Evolutionary conservation across 208 protist genomes (phyloP).

Genomic region (Crithidia brevicula): DNA sequence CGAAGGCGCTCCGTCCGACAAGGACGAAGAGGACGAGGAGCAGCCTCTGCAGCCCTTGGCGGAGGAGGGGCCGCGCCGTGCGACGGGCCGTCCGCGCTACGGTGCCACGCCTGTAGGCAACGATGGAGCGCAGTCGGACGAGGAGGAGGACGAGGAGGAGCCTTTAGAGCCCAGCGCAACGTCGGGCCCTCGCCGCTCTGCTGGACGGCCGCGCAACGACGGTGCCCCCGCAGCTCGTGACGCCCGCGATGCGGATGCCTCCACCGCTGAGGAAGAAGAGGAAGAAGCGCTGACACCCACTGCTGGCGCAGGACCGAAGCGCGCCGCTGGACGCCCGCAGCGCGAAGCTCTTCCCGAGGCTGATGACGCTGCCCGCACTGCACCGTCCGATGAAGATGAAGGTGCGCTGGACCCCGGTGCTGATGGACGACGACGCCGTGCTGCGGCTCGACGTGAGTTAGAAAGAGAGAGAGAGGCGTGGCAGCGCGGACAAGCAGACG

Average conservation of each 20-base stretch:
- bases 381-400: not conserved
- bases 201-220: not conserved
- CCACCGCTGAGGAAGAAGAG: constrained; percentile 15
- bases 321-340: constrained; percentile 1
- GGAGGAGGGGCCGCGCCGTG: not conserved
- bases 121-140: not conserved
- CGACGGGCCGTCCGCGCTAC: not conserved
- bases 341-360: not conserved
- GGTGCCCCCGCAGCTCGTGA: not conserved
- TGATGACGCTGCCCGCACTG: not conserved
- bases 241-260: not conserved
- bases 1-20: not conserved
- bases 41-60: not conserved
- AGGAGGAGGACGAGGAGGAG: not conserved
- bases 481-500: not conserved
- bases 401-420: not conserved
- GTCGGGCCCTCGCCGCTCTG: not conserved
- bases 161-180: not conserved
- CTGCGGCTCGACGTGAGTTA: not conserved
- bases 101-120: not conserved
- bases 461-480: too few relatives aligned
- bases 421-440: not conserved
- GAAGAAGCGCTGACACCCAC: constrained; percentile 20
- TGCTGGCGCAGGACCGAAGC: not conserved
- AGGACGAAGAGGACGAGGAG: not conserved